Evolutionary conservation across 2,329 filamentous ascomycete species (phyloP), one percentile per base, ranked within the genome.

Genomic region (Fusarium heterosporum): DNA sequence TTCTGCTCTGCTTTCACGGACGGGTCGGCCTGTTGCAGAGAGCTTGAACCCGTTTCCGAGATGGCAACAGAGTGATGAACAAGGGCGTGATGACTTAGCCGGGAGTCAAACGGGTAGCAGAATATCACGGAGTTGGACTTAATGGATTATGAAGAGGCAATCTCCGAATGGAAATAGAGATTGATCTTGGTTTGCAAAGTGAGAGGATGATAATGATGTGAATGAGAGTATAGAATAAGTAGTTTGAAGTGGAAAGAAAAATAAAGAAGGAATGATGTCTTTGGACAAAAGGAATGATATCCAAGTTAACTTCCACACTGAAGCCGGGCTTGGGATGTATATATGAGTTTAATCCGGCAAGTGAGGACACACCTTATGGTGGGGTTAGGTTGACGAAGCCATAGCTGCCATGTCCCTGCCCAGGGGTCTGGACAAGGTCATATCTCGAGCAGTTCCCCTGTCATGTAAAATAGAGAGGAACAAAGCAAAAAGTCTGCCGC

Each of bases 381-480:
- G 63, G 72, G 63, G 64, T 61, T 64, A 34, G 58, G 57, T 50
- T 64, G 67, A 66, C 59, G 62, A 64, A 67, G 61, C 64, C 64
- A 55, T 67, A 57, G 55, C 62, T 66, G 48, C 66, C 59, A 68
- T 62, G 51, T 64, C 70, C 69, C 65, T 71, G 70, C 62, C 55
- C 52, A 60, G 61, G 70, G 69, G 70, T 61, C 54, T 60, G 63
- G 56, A 61, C 64, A 67, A 61, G 66, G 62, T 41, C 67, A 50
- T 62, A 59, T 49, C 61, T 60, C 55, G 57, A 65, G 56, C 55
- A 51, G 58, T 55, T 52, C 45, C 68, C 71, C 68, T 64, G 63
- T 32, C 60, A 63, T 58, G 60, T 30, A 58, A 55, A 59, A 59
- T 66, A 62, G 66, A 79, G 79, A 76, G 80, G 78, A 82, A 77